Evolutionary conservation across 345 rosid species (phyloP).

Genomic region (Mangifera indica): DNA sequence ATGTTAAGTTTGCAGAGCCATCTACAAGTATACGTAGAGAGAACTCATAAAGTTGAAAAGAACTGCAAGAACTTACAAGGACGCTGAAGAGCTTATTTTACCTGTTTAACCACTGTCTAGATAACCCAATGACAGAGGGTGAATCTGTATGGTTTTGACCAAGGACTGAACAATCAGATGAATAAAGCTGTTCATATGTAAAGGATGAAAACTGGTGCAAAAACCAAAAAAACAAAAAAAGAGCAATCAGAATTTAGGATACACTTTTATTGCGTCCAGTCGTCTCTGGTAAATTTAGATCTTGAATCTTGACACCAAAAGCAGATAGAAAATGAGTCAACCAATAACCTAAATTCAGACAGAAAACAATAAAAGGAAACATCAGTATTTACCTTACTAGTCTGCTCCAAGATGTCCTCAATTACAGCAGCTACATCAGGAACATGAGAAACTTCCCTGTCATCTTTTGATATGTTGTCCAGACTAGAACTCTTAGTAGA

Average conservation of each 20-base stretch:
- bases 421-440: conserved; percentile 92
- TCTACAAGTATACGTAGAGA: neutral
- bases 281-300: conserved; percentile 58
- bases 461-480: conserved; percentile 31
- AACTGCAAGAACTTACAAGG: neutral
- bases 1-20: neutral
- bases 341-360: conserved; percentile 15
- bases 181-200: conserved; percentile 46
- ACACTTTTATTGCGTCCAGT: conserved; percentile 51
- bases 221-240: neutral
- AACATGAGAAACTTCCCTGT: conserved; percentile 47
- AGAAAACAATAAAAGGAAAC: no score
- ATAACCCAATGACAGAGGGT: conserved; percentile 61
- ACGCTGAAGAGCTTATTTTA: neutral
- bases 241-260: conserved; percentile 46
- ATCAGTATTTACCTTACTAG: conserved; percentile 62
- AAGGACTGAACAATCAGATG: conserved; percentile 39
- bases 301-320: conserved; percentile 60
- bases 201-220: conserved; percentile 49
- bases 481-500: conserved; percentile 32
- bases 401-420: conserved; percentile 89
- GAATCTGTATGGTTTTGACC: conserved; percentile 47
- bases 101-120: conserved; percentile 71
- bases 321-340: conserved; percentile 27
- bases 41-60: conserved; percentile 5